Percentiles rank a stretch among this genome's conserved stretches.
Evolutionary conservation across 345 rosid species (phyloP).

Genomic region (Eucalyptus marginata): DNA sequence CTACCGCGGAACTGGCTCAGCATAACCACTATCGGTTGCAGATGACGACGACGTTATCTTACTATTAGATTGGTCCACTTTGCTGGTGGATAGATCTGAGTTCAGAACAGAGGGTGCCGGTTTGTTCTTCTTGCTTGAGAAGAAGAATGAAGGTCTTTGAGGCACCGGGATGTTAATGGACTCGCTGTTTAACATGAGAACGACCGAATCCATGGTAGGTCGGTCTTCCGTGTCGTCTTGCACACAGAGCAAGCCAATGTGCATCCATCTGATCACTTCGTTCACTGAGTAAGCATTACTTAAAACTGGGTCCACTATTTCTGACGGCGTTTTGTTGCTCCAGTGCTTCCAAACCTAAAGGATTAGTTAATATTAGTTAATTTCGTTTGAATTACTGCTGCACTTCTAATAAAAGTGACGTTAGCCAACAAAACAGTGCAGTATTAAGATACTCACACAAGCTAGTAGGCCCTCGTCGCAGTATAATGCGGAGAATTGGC

Average conservation of each 20-base stretch:
- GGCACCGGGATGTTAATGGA: constrained; percentile 2
- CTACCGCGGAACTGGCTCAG: neutral
- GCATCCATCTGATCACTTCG: constrained; percentile 11
- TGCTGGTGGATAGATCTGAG: neutral
- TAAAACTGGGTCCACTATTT: neutral
- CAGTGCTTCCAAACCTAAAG: constrained; percentile 10
- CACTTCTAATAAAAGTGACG: neutral
- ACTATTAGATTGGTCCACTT: neutral
- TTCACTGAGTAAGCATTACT: neutral
- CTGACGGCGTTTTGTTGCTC: neutral
- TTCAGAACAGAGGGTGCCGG: neutral
- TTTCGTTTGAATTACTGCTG: neutral
- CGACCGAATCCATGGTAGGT: constrained; percentile 14
- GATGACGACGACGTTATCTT: neutral
- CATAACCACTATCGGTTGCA: neutral
- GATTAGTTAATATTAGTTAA: neutral
- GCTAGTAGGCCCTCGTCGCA: neutral
- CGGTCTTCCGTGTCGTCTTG: constrained; percentile 6
- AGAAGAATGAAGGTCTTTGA: constrained; percentile 1
- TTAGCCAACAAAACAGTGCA: neutral
- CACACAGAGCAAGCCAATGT: constrained; percentile 11
- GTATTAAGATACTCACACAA: neutral
- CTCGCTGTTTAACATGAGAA: constrained; percentile 4
- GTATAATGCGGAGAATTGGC: neutral
- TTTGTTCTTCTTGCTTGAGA: constrained; percentile 13